phyloP scores from a whole-genome alignment of 305 asterid genomes.

The Solanum hybrid region DNA sequence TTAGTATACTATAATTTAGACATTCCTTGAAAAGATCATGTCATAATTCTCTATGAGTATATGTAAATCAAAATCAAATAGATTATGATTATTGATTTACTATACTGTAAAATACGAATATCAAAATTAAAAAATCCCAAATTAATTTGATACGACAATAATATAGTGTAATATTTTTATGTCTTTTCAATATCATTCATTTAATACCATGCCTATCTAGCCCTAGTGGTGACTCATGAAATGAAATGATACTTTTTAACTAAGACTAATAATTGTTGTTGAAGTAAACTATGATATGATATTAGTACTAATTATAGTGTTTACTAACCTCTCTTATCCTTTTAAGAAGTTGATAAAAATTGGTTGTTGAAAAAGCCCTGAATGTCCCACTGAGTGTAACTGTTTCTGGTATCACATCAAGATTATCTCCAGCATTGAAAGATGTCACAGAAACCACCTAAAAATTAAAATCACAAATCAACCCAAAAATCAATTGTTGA shows the following conservation, averaged over 20 bases:
- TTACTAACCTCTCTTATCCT: conserved; percentile 73
- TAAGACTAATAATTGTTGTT: background rate
- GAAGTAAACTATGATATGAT: background rate
- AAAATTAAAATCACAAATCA: background rate
- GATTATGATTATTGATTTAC: background rate
- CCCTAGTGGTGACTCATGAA: background rate
- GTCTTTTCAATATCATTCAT: background rate
- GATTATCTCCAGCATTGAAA: conserved; percentile 46
- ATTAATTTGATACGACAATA: background rate
- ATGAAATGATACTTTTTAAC: background rate
- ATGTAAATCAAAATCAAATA: background rate
- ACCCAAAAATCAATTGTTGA: background rate
- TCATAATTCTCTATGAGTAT: background rate
- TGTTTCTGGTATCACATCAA: conserved; percentile 25
- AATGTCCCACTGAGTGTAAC: conserved; percentile 76
- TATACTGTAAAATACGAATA: too few relatives aligned
- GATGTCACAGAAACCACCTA: conserved; percentile 89
- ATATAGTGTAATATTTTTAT: background rate
- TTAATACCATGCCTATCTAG: background rate
- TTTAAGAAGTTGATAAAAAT: conserved; percentile 45
- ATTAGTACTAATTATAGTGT: background rate
- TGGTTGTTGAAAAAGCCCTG: conserved; percentile 68
- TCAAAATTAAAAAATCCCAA: accelerated
- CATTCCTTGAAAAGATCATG: accelerated
- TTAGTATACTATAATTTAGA: background rate